These are phyloP conservation scores for Yamadazyma olivae DNA, from an alignment of 805 yeast species.

Conservation along the genomic window DNA sequence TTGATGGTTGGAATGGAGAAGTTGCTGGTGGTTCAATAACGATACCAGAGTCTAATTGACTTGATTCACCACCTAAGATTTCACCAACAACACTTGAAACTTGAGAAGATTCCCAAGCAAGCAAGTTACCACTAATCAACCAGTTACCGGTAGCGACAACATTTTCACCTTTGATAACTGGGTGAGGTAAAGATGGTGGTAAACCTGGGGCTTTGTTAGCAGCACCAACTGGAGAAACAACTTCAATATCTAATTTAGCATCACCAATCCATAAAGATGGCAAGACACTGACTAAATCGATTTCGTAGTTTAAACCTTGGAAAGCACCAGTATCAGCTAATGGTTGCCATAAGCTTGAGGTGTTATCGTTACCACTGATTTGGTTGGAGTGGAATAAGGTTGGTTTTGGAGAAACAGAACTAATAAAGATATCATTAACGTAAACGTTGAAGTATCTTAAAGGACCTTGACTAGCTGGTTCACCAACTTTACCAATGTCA, in stretches of 20 bases:
- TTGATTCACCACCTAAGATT: slow-evolving; percentile 12
- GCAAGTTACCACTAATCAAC: slow-evolving; percentile 25
- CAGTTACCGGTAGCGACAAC: slow-evolving; percentile 17
- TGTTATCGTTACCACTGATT: slow-evolving; percentile 8
- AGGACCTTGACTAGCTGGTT: slow-evolving; percentile 17
- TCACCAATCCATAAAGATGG: slow-evolving; percentile 25
- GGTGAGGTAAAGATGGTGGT: slow-evolving; percentile 15
- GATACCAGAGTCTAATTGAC: slow-evolving; percentile 17
- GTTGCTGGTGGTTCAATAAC: slow-evolving; percentile 20
- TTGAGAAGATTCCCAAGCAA: slow-evolving; percentile 20
- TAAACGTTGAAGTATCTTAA: slow-evolving; percentile 24
- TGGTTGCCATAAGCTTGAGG: slow-evolving; percentile 19
- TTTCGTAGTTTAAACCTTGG: slow-evolving; percentile 22
- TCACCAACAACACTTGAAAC: slow-evolving; percentile 17
- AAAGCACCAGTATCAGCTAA: slow-evolving; percentile 25
- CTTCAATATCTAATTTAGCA: slow-evolving; percentile 18
- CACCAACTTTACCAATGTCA: slow-evolving; percentile 12
- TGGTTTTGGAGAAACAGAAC: slow-evolving; percentile 26
- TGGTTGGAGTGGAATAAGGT: slow-evolving; percentile 23
- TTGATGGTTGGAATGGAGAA: slow-evolving; percentile 16
- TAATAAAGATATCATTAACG: slow-evolving; percentile 17
- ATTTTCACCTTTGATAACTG: slow-evolving; percentile 14
- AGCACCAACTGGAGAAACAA: slow-evolving; percentile 21
- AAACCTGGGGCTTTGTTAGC: slow-evolving; percentile 13
- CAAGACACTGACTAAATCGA: slow-evolving; percentile 23